These are phyloP conservation scores for Podaxis mareebaensis DNA, from an alignment of 768 basidiomycete genomes.

Conservation along the genomic window DNA sequence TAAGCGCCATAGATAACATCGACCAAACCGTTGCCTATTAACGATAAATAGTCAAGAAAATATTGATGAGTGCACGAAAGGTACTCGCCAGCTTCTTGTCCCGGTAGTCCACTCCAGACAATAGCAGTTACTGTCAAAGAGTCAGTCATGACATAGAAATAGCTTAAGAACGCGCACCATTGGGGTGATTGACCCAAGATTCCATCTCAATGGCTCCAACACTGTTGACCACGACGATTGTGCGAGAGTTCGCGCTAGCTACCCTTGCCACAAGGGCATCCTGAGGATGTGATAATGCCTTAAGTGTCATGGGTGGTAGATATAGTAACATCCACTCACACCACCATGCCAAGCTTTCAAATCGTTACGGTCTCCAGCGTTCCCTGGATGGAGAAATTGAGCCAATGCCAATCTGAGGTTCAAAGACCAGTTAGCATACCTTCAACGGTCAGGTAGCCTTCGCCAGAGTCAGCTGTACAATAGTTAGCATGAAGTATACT, in stretches of 20 bases:
- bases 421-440: constrained; percentile 22
- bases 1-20: constrained; percentile 62
- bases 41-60: constrained; percentile 1
- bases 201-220: constrained; percentile 63
- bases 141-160: background rate
- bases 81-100: constrained; percentile 57
- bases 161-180: constrained; percentile 32
- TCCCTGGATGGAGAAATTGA: constrained; percentile 29
- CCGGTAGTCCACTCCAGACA: constrained; percentile 57
- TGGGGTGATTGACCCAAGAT: constrained; percentile 56
- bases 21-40: constrained; percentile 51
- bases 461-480: constrained; percentile 39
- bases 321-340: constrained; percentile 25
- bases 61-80: background rate
- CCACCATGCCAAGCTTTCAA: constrained; percentile 53
- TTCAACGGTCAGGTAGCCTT: constrained; percentile 47
- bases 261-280: constrained; percentile 50
- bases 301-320: background rate
- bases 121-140: background rate
- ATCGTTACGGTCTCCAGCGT: constrained; percentile 55
- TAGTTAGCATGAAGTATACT: background rate
- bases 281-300: constrained; percentile 21
- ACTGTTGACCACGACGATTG: constrained; percentile 66
- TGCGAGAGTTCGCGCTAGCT: constrained; percentile 55
- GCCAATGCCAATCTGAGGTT: background rate